Conservation (phyloP, 164 flowering plant species). For the Vitis riparia region DNA sequence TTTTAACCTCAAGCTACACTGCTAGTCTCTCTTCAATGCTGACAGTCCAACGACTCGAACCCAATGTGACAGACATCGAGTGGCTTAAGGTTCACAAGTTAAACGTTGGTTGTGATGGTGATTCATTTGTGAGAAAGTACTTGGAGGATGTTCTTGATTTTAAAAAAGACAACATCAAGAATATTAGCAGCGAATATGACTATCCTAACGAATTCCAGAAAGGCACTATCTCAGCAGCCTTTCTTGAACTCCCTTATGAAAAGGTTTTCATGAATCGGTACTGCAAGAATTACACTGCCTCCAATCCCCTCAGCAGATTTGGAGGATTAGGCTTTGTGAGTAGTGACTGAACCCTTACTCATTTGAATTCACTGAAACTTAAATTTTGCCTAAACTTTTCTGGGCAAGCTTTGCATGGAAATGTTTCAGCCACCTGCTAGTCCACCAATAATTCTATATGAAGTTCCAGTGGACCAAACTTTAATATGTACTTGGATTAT, state of each 20-base stretch:
- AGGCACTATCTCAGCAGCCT: conserved; percentile 34
- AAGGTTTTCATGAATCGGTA: conserved; percentile 27
- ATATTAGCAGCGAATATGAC: conserved; percentile 10
- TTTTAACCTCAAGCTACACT: conserved; percentile 48
- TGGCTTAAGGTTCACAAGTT: conserved; percentile 24
- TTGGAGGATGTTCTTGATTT: conserved; percentile 29
- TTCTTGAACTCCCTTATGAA: conserved; percentile 34
- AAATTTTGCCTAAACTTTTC: too few relatives aligned
- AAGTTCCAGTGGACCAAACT: too few relatives aligned
- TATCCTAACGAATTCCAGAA: conserved; percentile 22
- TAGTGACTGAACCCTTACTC: too few relatives aligned
- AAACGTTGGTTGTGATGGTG: conserved; percentile 42
- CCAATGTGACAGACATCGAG: conserved; percentile 27
- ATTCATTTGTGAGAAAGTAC: conserved; percentile 39
- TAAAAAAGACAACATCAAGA: conserved; percentile 21
- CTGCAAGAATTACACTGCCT: conserved; percentile 29
- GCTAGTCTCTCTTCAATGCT: conserved; percentile 61
- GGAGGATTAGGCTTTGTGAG: too few relatives aligned
- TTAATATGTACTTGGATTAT: too few relatives aligned
- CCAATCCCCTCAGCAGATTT: not conserved
- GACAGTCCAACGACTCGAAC: conserved; percentile 42
- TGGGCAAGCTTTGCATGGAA: too few relatives aligned
- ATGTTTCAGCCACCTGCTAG: too few relatives aligned
- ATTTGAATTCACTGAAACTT: too few relatives aligned
- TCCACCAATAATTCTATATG: too few relatives aligned